Evolutionary conservation across 306 rosid species (phyloP), one percentile per base, ranked within the genome.

Genomic region (Styphnolobium japonicum): DNA sequence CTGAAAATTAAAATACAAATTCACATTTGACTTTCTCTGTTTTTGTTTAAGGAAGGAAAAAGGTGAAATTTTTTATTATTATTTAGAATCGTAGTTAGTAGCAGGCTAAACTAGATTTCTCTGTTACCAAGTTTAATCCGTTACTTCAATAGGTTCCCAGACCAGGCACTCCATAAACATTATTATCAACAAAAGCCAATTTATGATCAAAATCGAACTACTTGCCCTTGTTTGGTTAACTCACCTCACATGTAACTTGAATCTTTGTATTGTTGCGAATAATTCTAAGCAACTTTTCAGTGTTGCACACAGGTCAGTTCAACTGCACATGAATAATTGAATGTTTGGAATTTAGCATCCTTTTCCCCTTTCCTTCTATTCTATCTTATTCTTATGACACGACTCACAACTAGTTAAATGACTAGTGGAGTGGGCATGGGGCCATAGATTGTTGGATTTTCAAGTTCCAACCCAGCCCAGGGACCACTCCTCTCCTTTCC

Each of bases 221-320:
- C 8, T 3, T 56, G 51, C 2, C 29, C 10, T 45, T 18, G 73
- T 73, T 64, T 63, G 36, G 81, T 29, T 66, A 71, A 16, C 83
- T 34, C 43, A 27, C 14, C 16, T 76, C 85, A 72, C 79, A 80
- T 79, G 81, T 10, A 84, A 83, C 84, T 77, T 67, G 71, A 60
- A 73, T 19, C 0, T 67, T 67, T 78, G 83, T 66, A 67, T 42
- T 78, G 1, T 33, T 33, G 65, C 67, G 78, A 77, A 73, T 61
- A 51, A 67, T 46, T 51, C 4, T 2, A 72, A 40, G 10, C 73
- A 52, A 18, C 19, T 11, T 43, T 27, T 10, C 16, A 43, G 46
- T 16, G 25, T 34, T 31, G 40, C 11, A 40, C 40, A 10, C 43
- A 6, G 12, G 43, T 80, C 53, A 70, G 60, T 65, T 43, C 16